Evolutionary conservation across 2,329 filamentous ascomycete genomes (phyloP).

Genomic region (Pestalotiopsis fici): DNA sequence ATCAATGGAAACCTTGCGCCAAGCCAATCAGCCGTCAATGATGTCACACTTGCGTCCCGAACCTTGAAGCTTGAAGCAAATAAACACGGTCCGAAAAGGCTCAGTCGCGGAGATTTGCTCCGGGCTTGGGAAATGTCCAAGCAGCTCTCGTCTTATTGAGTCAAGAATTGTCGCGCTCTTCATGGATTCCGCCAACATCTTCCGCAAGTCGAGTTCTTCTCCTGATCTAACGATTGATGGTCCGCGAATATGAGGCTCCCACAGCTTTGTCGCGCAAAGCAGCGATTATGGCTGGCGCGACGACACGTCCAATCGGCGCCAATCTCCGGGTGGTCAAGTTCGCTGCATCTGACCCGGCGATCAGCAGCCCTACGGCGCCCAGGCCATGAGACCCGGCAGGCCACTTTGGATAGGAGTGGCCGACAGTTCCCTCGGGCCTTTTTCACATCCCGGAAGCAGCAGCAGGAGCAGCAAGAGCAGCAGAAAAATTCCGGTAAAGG

Average conservation of each 20-base stretch:
- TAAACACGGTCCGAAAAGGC: not conserved
- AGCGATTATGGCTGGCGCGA: not conserved
- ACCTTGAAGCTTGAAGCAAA: not conserved
- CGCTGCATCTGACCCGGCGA: constrained; percentile 1
- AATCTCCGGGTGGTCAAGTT: constrained; percentile 10
- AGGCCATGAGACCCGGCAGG: not conserved
- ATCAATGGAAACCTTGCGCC: constrained; percentile 2
- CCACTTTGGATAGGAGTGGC: not conserved
- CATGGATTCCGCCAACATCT: not conserved
- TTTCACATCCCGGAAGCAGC: constrained; percentile 21
- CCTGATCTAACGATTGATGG: not conserved
- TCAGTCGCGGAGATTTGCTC: not conserved
- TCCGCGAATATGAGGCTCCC: constrained; percentile 9
- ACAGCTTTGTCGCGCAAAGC: constrained; percentile 3
- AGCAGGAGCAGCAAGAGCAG: constrained; percentile 14
- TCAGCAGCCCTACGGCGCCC: constrained; percentile 4
- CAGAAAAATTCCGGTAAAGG: constrained; percentile 24
- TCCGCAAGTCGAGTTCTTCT: not conserved
- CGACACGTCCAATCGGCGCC: constrained; percentile 8
- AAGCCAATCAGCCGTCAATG: not conserved
- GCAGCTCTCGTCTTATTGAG: not conserved
- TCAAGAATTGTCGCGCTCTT: not conserved
- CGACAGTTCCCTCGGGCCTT: constrained; percentile 23
- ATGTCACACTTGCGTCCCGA: constrained; percentile 3
- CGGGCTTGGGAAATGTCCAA: not conserved